Conservation (phyloP, 331 rosid genomes). For the Rhamnella rubrinervis region DNA sequence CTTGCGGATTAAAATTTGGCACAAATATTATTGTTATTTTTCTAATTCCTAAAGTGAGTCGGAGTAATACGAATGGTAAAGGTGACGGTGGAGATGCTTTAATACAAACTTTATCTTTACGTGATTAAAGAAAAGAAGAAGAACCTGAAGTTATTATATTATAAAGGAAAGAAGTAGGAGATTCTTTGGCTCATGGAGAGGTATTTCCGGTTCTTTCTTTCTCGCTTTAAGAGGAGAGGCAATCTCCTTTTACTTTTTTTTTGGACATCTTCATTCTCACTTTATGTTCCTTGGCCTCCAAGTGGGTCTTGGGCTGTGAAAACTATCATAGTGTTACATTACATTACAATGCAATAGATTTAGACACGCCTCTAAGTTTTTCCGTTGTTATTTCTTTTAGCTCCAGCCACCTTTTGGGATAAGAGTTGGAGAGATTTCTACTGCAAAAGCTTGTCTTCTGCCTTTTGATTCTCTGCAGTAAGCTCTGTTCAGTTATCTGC, state of each 20-base stretch:
- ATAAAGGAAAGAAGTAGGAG: slow-evolving; percentile 31
- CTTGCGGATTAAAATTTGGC: no score
- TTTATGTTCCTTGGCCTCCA: slow-evolving; percentile 59
- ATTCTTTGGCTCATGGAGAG: slow-evolving; percentile 44
- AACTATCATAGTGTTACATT: slow-evolving; percentile 30
- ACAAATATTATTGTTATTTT: no score
- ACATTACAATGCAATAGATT: slow-evolving; percentile 30
- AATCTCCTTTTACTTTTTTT: slow-evolving; percentile 40
- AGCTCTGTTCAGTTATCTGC: slow-evolving; percentile 11
- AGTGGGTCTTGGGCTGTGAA: slow-evolving; percentile 51
- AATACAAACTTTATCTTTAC: slow-evolving; percentile 66
- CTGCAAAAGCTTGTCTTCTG: slow-evolving; percentile 8
- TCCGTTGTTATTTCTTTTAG: slow-evolving; percentile 21
- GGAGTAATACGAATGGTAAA: slow-evolving; percentile 36
- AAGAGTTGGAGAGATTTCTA: slow-evolving; percentile 3
- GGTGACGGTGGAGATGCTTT: slow-evolving; percentile 64
- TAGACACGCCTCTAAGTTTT: slow-evolving; percentile 5
- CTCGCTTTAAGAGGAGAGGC: slow-evolving; percentile 45
- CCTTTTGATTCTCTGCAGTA: slow-evolving; percentile 2
- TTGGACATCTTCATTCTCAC: slow-evolving; percentile 55
- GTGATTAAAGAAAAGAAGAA: slow-evolving; percentile 54
- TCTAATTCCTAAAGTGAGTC: slow-evolving; percentile 5
- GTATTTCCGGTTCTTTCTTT: slow-evolving; percentile 41
- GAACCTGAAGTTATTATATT: slow-evolving; percentile 25
- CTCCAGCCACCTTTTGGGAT: slow-evolving; percentile 21